Base-by-base conservation (phyloP, 345 rosid genomes). In the Abelmoschus esculentus region DNA sequence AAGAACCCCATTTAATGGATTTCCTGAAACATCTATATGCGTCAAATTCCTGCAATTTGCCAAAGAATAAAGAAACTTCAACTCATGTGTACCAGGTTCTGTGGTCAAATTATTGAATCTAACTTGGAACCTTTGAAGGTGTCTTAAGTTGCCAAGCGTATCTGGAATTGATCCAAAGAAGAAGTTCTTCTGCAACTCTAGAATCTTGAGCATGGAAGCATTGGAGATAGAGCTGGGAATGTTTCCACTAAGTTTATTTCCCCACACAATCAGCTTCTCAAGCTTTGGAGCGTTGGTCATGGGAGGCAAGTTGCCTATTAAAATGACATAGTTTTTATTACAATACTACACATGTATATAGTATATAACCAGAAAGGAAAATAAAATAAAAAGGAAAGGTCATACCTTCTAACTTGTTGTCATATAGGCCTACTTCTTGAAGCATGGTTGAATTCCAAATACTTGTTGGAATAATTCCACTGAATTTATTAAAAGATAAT, bases 1-100 rank as follows among this genome's bases (percentile, higher is more conserved):
- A 42, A 76, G 65, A 7, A 44, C 9, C 1, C 57, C 57, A 36
- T 50, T 17, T 1, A 75, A 26, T 3, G 76, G 54, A 79, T 58
- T 75, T 0, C 0, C 0, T 1, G 66, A 7, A 17, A 75, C 2
- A 0, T 0, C 1, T 11, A 79, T 10, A 26, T 28, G 28, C 0
- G 3, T 29, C 13, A 78, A 50, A 29, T 42, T 6, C 7, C 0
- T 67, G 50, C 75, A 71, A 19, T 66, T 70, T 1, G 59, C 1
- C 74, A 53, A 18, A 17, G 57, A 18, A 18, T 22, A 53, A 53
- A 53, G 57, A 53, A 53, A 53, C 0, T 3, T 7, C 57, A 26
- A 53, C 1, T 53, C 28, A 2, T 17, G 28, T 12, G 55, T 52
- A n/a, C 9, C 3, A n/a, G 55, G n/a, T n/a, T 17, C 22, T 52